Base-by-base conservation (phyloP, 179 eudicot species). In the Camellia oleifera region DNA sequence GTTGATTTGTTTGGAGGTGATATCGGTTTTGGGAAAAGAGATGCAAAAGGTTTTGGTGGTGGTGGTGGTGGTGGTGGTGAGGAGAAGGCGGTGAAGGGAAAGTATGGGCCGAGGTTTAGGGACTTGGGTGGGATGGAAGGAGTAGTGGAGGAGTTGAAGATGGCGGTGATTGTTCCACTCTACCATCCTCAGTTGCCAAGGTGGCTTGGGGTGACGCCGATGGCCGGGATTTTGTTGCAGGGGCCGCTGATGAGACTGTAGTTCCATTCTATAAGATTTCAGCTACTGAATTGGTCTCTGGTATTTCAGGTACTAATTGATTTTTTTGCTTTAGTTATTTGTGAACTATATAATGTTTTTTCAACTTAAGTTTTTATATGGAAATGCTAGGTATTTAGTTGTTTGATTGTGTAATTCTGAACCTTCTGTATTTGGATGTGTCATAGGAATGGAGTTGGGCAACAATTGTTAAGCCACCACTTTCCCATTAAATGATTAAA, bases 181-280 rank as follows among this genome's bases (percentile, higher is more conserved):
- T 89, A 69, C 57, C 90, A 89, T 74, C 98, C 98, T 0, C 77
- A 90, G 72, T 58, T 92, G 65, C 88, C 89, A 0, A 80, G 69
- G 54, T 69, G 83, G 72, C 82, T 92, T 3, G 95, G 97, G 3
- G 94, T 91, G 66, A 89, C 79, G 79, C 99, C 99, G 3, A 82
- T 91, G 83, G 69, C 90, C 0, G 99, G 99, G 74, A 91, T 95
- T 80, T 89, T 95, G 81, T 82, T 95, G 20, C 93, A 94, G 57
- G 99, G 99, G 20, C 98, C 95, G 18, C 99, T 1, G 91, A 89
- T n/a, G n/a, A n/a, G n/a, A n/a, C n/a, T n/a, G n/a, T n/a, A n/a
- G n/a, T n/a, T n/a, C n/a, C n/a, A n/a, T n/a, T n/a, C n/a, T n/a
- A n/a, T n/a, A n/a, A n/a, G n/a, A n/a, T n/a, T n/a, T n/a, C n/a